A percentile compares a stretch with the other conserved stretches of the same genome.
Evolutionary conservation across 495 filamentous ascomycete genomes (phyloP).

Genomic region (Penicillium herquei): DNA sequence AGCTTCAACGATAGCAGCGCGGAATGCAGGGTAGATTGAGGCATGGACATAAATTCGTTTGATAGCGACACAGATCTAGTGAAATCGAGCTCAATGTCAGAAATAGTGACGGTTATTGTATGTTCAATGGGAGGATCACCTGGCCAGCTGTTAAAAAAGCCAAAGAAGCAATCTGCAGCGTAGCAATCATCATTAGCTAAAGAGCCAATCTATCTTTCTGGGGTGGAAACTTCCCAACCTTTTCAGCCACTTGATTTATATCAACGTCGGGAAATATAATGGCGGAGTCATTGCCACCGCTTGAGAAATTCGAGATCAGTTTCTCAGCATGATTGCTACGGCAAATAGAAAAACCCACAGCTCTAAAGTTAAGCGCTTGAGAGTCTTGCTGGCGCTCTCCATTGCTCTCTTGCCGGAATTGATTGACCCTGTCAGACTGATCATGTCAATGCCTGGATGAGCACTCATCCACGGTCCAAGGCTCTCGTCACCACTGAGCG

Average conservation of each 20-base stretch:
- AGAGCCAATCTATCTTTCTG: no score
- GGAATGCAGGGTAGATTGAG: slow-evolving; percentile 56
- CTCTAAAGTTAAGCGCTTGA: slow-evolving; percentile 62
- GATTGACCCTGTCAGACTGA: slow-evolving; percentile 66
- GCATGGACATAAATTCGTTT: slow-evolving; percentile 67
- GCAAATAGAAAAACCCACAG: slow-evolving; percentile 15
- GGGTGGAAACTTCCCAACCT: no score
- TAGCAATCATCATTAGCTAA: no score
- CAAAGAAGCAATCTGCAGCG: no score
- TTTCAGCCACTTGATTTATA: slow-evolving; percentile 38
- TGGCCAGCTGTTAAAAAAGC: no score
- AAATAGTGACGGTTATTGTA: no score
- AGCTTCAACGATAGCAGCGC: slow-evolving; percentile 20
- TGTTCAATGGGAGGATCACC: no score
- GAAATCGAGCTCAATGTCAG: no score
- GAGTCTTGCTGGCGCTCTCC: slow-evolving; percentile 54
- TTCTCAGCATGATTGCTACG: background rate
- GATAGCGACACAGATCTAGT: slow-evolving; percentile 52
- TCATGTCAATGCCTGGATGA: slow-evolving; percentile 63
- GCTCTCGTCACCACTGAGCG: slow-evolving; percentile 62
- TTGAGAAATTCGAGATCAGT: background rate
- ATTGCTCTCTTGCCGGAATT: slow-evolving; percentile 63
- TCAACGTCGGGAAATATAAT: slow-evolving; percentile 62
- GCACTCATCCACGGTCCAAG: slow-evolving; percentile 57
- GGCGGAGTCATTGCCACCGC: slow-evolving; percentile 61